Evolutionary conservation across 1,139 yeast species (phyloP).

Genomic region (Taphrina flavorubra): DNA sequence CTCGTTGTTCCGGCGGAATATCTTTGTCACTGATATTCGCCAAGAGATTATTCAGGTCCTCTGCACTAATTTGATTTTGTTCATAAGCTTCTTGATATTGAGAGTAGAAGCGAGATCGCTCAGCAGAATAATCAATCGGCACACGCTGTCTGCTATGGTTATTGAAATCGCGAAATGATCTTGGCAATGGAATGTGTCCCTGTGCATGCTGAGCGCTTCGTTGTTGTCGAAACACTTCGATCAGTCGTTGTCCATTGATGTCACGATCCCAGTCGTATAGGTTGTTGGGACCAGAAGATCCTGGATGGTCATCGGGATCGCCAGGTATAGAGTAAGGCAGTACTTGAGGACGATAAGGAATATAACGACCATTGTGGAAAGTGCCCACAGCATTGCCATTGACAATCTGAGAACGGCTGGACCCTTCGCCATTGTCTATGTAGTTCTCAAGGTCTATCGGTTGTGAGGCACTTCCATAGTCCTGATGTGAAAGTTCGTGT

Average conservation of each 20-base stretch:
- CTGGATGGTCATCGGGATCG: neutral
- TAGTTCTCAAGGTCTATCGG: slow-evolving; percentile 20
- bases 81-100: slow-evolving; percentile 18
- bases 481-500: neutral
- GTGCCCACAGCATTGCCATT: slow-evolving; percentile 20
- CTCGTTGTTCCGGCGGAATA: slow-evolving; percentile 57
- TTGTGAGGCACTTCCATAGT: slow-evolving; percentile 2
- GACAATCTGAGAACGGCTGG: slow-evolving; percentile 18
- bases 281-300: neutral
- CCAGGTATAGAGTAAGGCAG: neutral
- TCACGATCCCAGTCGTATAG: slow-evolving; percentile 20
- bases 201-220: slow-evolving; percentile 17
- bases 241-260: neutral
- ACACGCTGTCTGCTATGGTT: slow-evolving; percentile 2
- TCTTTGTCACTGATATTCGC: slow-evolving; percentile 70
- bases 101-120: slow-evolving; percentile 3
- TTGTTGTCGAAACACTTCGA: slow-evolving; percentile 11
- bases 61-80: slow-evolving; percentile 20
- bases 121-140: slow-evolving; percentile 2
- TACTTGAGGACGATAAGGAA: slow-evolving; percentile 8
- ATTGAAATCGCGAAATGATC: neutral
- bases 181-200: slow-evolving; percentile 4
- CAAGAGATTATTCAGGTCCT: slow-evolving; percentile 61
- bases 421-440: neutral
- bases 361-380: slow-evolving; percentile 4